These are phyloP conservation scores for Cryomyces minteri DNA, from an alignment of 495 filamentous ascomycete species.

Conservation along the genomic window DNA sequence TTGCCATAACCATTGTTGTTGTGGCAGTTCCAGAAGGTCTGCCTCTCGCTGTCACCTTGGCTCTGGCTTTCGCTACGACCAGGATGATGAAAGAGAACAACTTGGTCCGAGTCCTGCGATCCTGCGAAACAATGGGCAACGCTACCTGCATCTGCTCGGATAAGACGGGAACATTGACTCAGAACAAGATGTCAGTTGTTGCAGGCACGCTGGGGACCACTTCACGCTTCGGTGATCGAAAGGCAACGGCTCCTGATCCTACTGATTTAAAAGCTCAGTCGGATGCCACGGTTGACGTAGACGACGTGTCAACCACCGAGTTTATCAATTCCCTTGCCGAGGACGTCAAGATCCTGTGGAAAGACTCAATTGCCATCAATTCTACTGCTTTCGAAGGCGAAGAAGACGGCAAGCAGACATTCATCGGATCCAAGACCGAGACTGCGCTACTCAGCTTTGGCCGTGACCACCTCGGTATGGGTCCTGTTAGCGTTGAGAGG, in stretches of 20 bases:
- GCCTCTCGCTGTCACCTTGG: constrained; percentile 81
- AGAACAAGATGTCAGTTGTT: constrained; percentile 56
- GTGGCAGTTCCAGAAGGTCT: constrained; percentile 91
- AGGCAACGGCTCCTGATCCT: constrained; percentile 3
- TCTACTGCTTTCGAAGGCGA: constrained; percentile 49
- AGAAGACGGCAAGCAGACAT: constrained; percentile 29
- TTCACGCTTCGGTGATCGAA: constrained; percentile 30
- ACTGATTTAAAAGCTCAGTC: background rate
- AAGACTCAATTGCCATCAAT: constrained; percentile 45
- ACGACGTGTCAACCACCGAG: constrained; percentile 33
- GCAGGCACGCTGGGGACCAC: constrained; percentile 39
- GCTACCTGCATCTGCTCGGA: constrained; percentile 93
- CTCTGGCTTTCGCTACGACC: constrained; percentile 85
- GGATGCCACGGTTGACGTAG: constrained; percentile 12
- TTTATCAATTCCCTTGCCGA: constrained; percentile 37
- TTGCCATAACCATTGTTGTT: constrained; percentile 86
- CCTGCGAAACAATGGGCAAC: constrained; percentile 99
- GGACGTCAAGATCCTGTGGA: constrained; percentile 29
- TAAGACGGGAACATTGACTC: constrained; percentile 85
- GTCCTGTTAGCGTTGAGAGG: constrained; percentile 35
- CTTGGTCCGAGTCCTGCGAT: constrained; percentile 73
- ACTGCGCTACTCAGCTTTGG: constrained; percentile 47
- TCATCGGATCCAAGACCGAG: constrained; percentile 55
- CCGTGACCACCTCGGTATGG: constrained; percentile 42
- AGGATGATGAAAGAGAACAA: constrained; percentile 95